Base-by-base conservation (phyloP, 2,329 filamentous ascomycete species). In the Ophiostoma angusticollis region DNA sequence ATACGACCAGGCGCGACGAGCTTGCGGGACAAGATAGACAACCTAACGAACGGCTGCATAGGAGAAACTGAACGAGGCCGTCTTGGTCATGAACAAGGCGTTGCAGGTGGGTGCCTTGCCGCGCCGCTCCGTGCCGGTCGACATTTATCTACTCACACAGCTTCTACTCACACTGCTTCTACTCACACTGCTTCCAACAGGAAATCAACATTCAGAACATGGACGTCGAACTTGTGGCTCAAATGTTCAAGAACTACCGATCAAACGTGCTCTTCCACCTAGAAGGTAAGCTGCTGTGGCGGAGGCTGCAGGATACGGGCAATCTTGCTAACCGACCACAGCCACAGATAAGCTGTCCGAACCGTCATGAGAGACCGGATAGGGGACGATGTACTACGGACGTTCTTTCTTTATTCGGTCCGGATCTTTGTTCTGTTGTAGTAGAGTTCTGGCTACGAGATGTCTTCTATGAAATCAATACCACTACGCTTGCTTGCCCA, bases 241-340 rank as follows among this genome's bases (percentile, higher is more conserved):
- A 96, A 57, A 98, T 98, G 91, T 98, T 96, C 69, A 95, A 96
- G 66, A 98, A 96, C 62, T 98, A 98, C 58, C 87, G 95, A 59
- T 94, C 86, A 9, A 98, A 96, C 52, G 89, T 96, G 12, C 65
- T 96, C 6, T 96, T 98, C 58, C 91, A 98, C 53, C 70, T 98
- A 6, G 91, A 96, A 77, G 91, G 91, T 93, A 67, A 27, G 30
- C 37, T 12, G 21, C 16, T 25, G 4, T 11, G 9, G 13, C 3
- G 14, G 3, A 3, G 21, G n/a, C 11, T 29, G n/a, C 23, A 12
- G 25, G 5, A 28, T 9, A 9, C 11, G 11, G 25, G 5, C 14
- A 21, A 3, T 7, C 2, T 29, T 31, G 13, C 39, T 42, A 21
- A 39, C 32, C 6, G 22, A 13, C 9, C n/a, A 17, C 16, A 48